Percentiles rank a stretch among this genome's conserved stretches.
These are phyloP conservation scores for Fusarium penzigii DNA, from an alignment of 2,329 filamentous ascomycete genomes.

Conservation along the genomic window DNA sequence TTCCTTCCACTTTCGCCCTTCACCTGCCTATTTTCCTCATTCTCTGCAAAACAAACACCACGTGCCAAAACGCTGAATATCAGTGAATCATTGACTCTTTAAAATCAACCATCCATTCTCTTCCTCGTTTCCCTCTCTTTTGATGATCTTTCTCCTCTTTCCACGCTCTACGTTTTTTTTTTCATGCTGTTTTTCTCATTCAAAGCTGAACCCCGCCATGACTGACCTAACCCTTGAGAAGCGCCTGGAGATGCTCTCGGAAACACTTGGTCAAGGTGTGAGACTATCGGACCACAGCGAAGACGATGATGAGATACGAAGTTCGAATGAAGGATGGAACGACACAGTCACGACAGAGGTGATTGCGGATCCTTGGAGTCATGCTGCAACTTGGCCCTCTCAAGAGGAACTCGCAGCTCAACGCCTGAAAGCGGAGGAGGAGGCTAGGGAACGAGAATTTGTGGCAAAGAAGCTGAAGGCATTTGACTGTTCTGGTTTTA, in stretches of 20 bases:
- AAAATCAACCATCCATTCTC: not conserved
- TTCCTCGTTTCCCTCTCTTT: not conserved
- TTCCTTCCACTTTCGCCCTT: not conserved
- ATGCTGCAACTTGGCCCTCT: not conserved
- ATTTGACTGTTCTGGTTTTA: slow-evolving; percentile 27
- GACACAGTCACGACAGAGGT: not conserved
- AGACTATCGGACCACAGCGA: slow-evolving; percentile 12
- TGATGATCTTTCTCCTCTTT: not conserved
- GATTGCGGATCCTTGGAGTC: not conserved
- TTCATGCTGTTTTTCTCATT: not conserved
- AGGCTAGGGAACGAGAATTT: slow-evolving; percentile 5
- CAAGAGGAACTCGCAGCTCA: not conserved
- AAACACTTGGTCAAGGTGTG: slow-evolving; percentile 21
- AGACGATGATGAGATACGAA: not conserved
- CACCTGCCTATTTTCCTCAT: not conserved
- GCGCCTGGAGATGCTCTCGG: slow-evolving; percentile 24
- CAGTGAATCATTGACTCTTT: not conserved
- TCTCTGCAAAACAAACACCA: not conserved
- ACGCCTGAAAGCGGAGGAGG: slow-evolving; percentile 1
- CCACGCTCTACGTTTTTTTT: not conserved
- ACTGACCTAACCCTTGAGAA: slow-evolving; percentile 11
- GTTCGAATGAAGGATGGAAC: not conserved
- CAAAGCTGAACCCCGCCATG: slow-evolving; percentile 12
- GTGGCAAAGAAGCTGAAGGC: slow-evolving; percentile 11
- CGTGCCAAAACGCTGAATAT: not conserved